These are phyloP conservation scores for Verticillium longisporum DNA, from an alignment of 2,329 filamentous ascomycete species.

Conservation along the genomic window DNA sequence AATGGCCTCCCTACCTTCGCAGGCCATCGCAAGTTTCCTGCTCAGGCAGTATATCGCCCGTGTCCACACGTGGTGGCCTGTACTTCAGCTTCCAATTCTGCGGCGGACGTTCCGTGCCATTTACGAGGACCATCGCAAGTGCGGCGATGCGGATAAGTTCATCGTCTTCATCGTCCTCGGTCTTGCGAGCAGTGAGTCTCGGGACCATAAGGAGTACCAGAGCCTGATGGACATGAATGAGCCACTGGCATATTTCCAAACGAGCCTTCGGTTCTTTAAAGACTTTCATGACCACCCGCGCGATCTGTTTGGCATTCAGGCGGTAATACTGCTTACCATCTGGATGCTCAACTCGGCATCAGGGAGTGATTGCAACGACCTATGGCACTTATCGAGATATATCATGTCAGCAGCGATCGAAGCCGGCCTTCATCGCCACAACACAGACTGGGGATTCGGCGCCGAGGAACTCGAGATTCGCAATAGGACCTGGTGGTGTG, in stretches of 20 bases:
- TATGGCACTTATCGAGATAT: slow-evolving; percentile 18
- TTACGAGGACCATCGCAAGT: slow-evolving; percentile 9
- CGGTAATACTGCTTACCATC: slow-evolving; percentile 13
- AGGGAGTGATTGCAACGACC: slow-evolving; percentile 13
- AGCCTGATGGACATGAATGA: slow-evolving; percentile 16
- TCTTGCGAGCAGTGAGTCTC: slow-evolving; percentile 10
- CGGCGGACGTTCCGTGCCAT: slow-evolving; percentile 8
- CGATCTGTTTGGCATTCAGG: slow-evolving; percentile 13
- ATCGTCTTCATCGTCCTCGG: slow-evolving; percentile 12
- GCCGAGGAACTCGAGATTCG: slow-evolving; percentile 15
- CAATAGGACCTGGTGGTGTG: slow-evolving; percentile 16
- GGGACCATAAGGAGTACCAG: slow-evolving; percentile 8
- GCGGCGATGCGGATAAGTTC: slow-evolving; percentile 11
- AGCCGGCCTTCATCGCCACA: slow-evolving; percentile 15
- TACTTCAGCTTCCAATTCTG: slow-evolving; percentile 14
- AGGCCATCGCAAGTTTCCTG: slow-evolving; percentile 9
- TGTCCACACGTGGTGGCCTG: slow-evolving; percentile 19
- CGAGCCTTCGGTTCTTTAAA: slow-evolving; percentile 14
- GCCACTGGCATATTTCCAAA: slow-evolving; percentile 14
- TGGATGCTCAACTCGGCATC: slow-evolving; percentile 17
- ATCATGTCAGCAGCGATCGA: slow-evolving; percentile 18
- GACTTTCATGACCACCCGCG: slow-evolving; percentile 11
- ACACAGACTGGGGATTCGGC: slow-evolving; percentile 11
- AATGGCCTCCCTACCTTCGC: slow-evolving; percentile 14
- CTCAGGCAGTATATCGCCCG: slow-evolving; percentile 14